Conservation (phyloP, 1,284 basidiomycete genomes). For the Amylostereum areolatum region DNA sequence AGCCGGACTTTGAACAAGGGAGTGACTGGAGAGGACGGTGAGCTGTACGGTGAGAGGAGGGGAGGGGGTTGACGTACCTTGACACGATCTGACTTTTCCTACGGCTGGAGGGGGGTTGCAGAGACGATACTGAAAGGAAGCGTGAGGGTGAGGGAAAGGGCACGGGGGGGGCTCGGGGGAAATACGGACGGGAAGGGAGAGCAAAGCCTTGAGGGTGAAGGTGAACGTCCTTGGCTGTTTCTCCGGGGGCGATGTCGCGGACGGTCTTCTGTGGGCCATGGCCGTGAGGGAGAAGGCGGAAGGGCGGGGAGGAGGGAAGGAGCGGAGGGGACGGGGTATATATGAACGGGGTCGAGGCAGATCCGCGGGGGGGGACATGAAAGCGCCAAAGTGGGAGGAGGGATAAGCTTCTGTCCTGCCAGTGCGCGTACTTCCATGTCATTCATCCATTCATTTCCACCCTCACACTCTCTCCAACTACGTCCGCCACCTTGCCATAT, state of each 20-base stretch:
- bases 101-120: slow-evolving; percentile 64
- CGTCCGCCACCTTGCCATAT: too few relatives aligned
- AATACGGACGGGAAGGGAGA: slow-evolving; percentile 41
- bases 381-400: slow-evolving; percentile 4
- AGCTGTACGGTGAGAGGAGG: slow-evolving; percentile 3
- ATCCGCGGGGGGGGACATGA: slow-evolving; percentile 4
- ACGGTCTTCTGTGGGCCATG: slow-evolving; percentile 8
- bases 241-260: slow-evolving; percentile 4
- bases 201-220: slow-evolving; percentile 37
- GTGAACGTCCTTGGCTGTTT: slow-evolving; percentile 44
- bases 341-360: background rate
- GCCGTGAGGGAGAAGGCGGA: background rate
- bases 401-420: slow-evolving; percentile 5
- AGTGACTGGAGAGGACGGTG: slow-evolving; percentile 32
- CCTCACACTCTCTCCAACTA: too few relatives aligned
- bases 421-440: background rate
- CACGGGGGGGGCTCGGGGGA: background rate
- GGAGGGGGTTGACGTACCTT: slow-evolving; percentile 30
- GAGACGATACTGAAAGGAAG: slow-evolving; percentile 41
- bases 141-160: slow-evolving; percentile 1
- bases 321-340: background rate
- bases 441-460: too few relatives aligned
- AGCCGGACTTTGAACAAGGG: slow-evolving; percentile 55
- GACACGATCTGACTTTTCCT: slow-evolving; percentile 57
- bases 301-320: background rate